Conservation (phyloP, 441 rosid genomes). For the Pelargonium australe region DNA sequence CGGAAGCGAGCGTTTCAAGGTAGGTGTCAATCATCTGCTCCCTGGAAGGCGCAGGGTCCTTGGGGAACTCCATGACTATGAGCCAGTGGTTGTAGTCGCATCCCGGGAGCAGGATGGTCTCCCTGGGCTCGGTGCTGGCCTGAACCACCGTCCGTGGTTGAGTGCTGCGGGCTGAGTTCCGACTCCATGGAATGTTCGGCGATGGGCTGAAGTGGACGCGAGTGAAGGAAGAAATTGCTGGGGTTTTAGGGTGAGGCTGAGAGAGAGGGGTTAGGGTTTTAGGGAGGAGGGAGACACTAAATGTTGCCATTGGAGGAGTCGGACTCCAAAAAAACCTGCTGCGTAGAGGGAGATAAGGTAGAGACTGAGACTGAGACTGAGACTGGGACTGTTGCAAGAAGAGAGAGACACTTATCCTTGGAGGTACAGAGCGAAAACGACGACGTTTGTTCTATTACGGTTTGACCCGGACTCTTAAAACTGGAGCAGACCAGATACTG, state of each 20-base stretch:
- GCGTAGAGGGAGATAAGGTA: neutral
- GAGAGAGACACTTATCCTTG: neutral
- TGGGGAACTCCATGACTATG: constrained; percentile 95
- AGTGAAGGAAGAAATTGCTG: neutral
- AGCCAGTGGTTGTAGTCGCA: constrained; percentile 97
- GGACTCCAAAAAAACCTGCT: neutral
- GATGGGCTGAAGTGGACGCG: neutral
- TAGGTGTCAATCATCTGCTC: constrained; percentile 96
- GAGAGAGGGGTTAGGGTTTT: constrained; percentile 21
- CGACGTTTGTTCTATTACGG: neutral
- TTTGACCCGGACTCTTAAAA: no score
- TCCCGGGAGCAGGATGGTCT: constrained; percentile 87
- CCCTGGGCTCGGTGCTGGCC: no score
- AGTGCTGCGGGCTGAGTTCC: no score
- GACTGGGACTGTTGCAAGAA: neutral
- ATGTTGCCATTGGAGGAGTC: constrained; percentile 16
- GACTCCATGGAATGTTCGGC: neutral
- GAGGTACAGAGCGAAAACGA: neutral
- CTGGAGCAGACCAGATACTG: no score
- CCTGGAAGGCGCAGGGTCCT: constrained; percentile 87
- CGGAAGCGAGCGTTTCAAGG: constrained; percentile 78
- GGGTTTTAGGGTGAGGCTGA: neutral
- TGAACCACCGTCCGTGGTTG: neutral
- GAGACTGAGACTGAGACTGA: neutral
- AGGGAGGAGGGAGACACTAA: constrained; percentile 15